phyloP scores from a whole-genome alignment of 768 basidiomycete genomes.

The Kwoniella mangroviensis region DNA sequence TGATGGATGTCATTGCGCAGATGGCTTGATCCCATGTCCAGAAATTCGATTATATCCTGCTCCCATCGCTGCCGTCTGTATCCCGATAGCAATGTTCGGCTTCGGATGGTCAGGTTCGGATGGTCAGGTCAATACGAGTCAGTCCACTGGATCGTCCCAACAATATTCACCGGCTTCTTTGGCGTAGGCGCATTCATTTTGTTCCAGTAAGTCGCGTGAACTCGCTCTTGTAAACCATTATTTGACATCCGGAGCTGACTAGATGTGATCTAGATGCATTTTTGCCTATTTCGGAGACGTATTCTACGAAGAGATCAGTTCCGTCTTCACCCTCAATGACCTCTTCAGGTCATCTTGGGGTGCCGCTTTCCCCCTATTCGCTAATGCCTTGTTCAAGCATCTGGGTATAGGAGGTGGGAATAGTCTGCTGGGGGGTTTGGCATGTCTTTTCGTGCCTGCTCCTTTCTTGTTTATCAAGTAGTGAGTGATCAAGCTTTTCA shows the following conservation, averaged over 20 bases:
- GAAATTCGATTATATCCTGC: slow-evolving; percentile 21
- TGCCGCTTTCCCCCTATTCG: slow-evolving; percentile 30
- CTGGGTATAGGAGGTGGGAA: slow-evolving; percentile 25
- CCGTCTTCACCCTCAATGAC: slow-evolving; percentile 29
- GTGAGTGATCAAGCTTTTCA: slow-evolving; percentile 8
- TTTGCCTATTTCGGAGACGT: slow-evolving; percentile 11
- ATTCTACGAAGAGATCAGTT: slow-evolving; percentile 21
- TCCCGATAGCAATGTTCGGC: slow-evolving; percentile 29
- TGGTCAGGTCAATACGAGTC: slow-evolving; percentile 24
- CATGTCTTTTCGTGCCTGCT: slow-evolving; percentile 26
- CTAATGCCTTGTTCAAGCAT: slow-evolving; percentile 24
- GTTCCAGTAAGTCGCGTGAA: slow-evolving; percentile 14
- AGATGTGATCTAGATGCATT: neutral
- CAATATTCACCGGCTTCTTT: slow-evolving; percentile 24
- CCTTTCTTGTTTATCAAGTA: slow-evolving; percentile 37
- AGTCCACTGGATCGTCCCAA: slow-evolving; percentile 27
- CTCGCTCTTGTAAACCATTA: neutral
- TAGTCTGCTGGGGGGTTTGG: slow-evolving; percentile 24
- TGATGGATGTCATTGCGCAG: neutral
- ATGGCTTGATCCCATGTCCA: slow-evolving; percentile 28
- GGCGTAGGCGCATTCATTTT: slow-evolving; percentile 25
- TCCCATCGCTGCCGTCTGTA: slow-evolving; percentile 25
- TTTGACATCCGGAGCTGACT: neutral
- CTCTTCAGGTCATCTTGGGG: slow-evolving; percentile 28
- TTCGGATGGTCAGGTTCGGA: slow-evolving; percentile 30